Base-by-base conservation (phyloP, 1,284 basidiomycete genomes). In the Fomitopsis schrenkii region DNA sequence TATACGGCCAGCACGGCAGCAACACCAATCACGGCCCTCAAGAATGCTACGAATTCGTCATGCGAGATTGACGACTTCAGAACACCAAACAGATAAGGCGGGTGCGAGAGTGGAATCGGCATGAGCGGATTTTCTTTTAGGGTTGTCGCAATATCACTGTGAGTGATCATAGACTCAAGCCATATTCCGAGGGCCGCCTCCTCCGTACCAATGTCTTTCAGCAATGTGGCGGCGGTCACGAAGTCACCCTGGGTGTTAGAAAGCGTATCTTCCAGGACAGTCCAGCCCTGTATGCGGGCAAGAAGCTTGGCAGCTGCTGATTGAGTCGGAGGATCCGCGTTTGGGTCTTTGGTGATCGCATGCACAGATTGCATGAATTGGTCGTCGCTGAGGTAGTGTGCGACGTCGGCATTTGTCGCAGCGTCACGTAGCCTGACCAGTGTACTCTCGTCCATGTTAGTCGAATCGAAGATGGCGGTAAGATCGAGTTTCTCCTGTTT, bases 171-270 rank as follows among this genome's bases (percentile, higher is more conserved):
- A 19, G 83, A 86, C 59, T 83, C 82, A 5, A 92, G 74, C 85
- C 87, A 90, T 50, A 87, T 83, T 3, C 88, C 90, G 60, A 88
- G 79, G 0, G 87, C 81, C 58, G 83, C 80, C 66, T 91, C 90
- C 54, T 87, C 85, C 1, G 77, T 72, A 9, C 83, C 81, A 19
- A 90, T 74, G 41, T 90, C 85, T 62, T 79, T 82, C 19, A 91
- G 70, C 67, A 86, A 78, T 4, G 64, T 69, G 14, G 78, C 78
- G 9, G 83, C 80, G 7, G 70, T 71, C 1, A 66, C 59, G 66
- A 86, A 85, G 62, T 88, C 80, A 0, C 80, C 81, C 26, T 79
- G 74, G 0, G 79, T 73, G 64, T 85, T 84, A 1, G 77, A 78
- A 3, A 91, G 74, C 0, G 84, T 80, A 48, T 88, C 82, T 67